Base-by-base conservation (phyloP, 2,329 filamentous ascomycete genomes). In the Microcyclospora tardicrescens region DNA sequence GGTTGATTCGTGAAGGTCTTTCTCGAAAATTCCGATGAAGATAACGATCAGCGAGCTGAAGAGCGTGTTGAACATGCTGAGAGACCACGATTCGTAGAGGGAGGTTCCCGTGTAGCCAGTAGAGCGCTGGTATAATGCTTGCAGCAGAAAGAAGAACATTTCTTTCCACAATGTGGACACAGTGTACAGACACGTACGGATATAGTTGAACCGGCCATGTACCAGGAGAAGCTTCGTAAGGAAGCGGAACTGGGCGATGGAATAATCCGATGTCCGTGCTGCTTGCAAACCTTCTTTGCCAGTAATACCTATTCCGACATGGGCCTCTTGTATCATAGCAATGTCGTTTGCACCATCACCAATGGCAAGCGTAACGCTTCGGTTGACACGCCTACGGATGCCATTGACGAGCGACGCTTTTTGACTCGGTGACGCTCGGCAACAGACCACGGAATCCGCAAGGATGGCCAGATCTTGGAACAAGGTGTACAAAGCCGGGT, bases 321-420 rank as follows among this genome's bases (percentile, higher is more conserved):
- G 84, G 0, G 85, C 84, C 48, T 86, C 83, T 51, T 91, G 84
- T 42, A 93, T 89, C 85, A 93, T 93, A 43, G 85, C 84, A 52
- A 93, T 89, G 53, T 93, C 85, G 56, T 93, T 93, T 38, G 84
- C 84, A n/a, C 85, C 85, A 55, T 93, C 85, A 5, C 85, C 85
- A 47, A 93, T 89, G 4, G 85, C 85, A 2, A 93, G 71, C 0
- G 85, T 93, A 51, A 93, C 77, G 6, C 79, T 76, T 36, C 77
- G 73, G n/a, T 79, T 77, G 2, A 87, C 76, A 40, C 79, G 75
- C 31, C 75, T 73, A 29, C 84, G 77, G 49, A 93, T 85, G 4
- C 75, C 75, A 46, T 78, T 77, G 38, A 93, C 84, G 1, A 93
- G 70, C 14, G 75, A 75, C 2, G 85, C 84, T 59, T 93, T 93